Evolutionary conservation across 2,329 filamentous ascomycete genomes (phyloP).

Genomic region (Calonectria honghensis): DNA sequence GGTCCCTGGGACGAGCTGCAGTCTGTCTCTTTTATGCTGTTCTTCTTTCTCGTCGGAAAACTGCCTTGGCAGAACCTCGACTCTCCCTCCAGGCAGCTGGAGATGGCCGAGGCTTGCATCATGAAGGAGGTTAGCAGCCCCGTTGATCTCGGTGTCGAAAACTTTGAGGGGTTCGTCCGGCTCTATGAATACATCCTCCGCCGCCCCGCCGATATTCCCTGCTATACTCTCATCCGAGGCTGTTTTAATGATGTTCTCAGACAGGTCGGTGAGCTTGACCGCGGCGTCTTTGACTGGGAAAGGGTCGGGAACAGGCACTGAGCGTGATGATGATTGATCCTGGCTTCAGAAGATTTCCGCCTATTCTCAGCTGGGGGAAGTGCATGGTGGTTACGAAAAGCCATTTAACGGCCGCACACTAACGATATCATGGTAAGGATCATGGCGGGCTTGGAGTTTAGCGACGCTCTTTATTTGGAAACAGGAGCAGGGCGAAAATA

Average conservation of each 20-base stretch:
- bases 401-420: background rate
- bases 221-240: background rate
- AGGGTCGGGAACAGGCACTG: too few species aligned
- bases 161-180: background rate
- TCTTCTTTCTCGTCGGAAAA: background rate
- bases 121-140: background rate
- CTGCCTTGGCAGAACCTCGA: background rate
- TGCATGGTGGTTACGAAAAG: too few species aligned
- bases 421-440: background rate
- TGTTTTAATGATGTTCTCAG: background rate
- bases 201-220: background rate
- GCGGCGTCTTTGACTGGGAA: background rate
- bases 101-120: background rate
- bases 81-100: background rate
- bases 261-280: background rate
- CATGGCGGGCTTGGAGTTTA: background rate
- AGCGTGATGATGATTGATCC: background rate
- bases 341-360: background rate
- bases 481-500: background rate
- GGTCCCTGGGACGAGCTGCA: background rate
- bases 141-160: background rate
- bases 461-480: background rate
- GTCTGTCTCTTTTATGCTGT: background rate
- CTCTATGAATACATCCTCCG: background rate
- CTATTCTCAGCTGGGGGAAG: too few species aligned